Evolutionary conservation across 805 yeast species (phyloP), one percentile per base, ranked within the genome.

Genomic region (Grigorovia yakushimaensis): DNA sequence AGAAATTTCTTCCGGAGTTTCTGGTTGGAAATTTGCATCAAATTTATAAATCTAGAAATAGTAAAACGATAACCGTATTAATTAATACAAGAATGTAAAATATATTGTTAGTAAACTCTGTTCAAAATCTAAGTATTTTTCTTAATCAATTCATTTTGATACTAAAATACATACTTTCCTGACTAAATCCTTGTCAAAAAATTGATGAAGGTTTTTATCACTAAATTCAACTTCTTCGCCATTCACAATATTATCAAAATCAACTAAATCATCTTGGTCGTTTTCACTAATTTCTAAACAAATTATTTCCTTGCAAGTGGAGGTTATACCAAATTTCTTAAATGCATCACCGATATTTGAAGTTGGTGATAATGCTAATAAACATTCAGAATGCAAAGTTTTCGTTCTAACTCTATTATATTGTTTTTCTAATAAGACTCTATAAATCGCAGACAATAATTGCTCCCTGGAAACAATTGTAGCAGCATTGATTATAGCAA

Each of bases 311-410:
- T 57, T 58, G 2, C 78, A 64, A 3, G 68, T 66, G 30, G 73
- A 74, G 45, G 78, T 76, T 17, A 86, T 71, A 10, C 95, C 95
- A 65, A 84, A 84, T 54, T 76, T 71, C 52, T 73, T 77, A 51
- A 86, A 69, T 1, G 88, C 82, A 49, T 86, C 93, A 61, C 72
- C 70, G 38, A 78, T 74, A 58, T 83, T 84, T 54, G 79, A 81
- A 7, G 78, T 73, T 1, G 91, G 87, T 1, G 88, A 78, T 49
- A 87, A 66, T 49, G 80, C 76, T 57, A 81, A 76, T 21, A 85
- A 74, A 38, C 83, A 70, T 57, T 87, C 95, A 0, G 93, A 80
- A 58, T 84, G 84, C 30, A 86, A 54, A 0, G 80, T 73, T 53
- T 74, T 79, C 9, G 95, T 81, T 53, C 81, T 73, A 70, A 77